Conservation (phyloP, 305 asterid species). For the Rubia peregrina region DNA sequence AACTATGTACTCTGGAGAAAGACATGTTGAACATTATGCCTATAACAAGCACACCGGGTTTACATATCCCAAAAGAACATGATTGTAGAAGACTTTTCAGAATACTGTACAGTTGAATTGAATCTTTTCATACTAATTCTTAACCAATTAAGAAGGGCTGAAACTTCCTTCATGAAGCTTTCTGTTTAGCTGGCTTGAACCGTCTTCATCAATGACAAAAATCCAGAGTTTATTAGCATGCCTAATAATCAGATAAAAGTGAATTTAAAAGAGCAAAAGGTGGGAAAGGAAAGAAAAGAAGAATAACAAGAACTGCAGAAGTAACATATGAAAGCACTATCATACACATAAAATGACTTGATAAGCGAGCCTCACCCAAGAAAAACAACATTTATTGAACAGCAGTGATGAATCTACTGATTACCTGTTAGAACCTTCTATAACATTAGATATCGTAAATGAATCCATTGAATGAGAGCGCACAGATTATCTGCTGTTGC, state of each 20-base stretch:
- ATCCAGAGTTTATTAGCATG: background rate
- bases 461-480: slow-evolving; percentile 55
- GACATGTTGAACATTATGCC: background rate
- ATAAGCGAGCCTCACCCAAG: background rate
- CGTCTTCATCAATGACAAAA: background rate
- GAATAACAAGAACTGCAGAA: background rate
- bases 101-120: background rate
- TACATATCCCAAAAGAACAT: background rate
- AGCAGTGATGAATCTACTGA: background rate
- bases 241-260: background rate
- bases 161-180: background rate
- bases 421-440: slow-evolving; percentile 72
- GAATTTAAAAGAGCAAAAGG: background rate
- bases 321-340: background rate
- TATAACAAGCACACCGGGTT: background rate
- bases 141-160: background rate
- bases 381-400: background rate
- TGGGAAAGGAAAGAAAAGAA: background rate
- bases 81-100: background rate
- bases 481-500: slow-evolving; percentile 29
- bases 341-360: background rate
- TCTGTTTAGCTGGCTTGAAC: background rate
- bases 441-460: slow-evolving; percentile 73
- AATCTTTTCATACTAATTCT: background rate
- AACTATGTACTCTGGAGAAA: background rate